Evolutionary conservation across 1,284 basidiomycete species (phyloP).

Genomic region (Cronartium ribicola): DNA sequence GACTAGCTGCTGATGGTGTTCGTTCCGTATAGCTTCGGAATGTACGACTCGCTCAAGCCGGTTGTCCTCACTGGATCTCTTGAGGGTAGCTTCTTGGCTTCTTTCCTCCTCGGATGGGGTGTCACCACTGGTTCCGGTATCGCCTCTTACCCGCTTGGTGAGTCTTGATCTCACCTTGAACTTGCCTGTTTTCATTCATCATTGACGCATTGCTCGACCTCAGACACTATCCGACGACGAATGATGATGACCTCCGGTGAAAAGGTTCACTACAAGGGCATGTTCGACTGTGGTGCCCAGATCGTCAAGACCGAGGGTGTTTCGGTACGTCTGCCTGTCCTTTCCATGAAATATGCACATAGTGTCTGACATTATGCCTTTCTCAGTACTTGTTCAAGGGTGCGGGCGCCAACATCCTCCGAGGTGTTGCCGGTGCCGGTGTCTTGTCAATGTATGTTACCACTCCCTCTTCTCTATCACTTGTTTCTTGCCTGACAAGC

Average conservation of each 20-base stretch:
- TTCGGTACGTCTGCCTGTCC: conserved; percentile 47
- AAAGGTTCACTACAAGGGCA: conserved; percentile 53
- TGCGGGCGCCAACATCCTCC: conserved; percentile 94
- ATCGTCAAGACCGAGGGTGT: conserved; percentile 81
- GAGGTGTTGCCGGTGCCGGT: conserved; percentile 97
- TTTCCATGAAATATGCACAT: conserved; percentile 51
- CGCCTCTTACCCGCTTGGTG: conserved; percentile 90
- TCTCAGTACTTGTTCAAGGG: conserved; percentile 48
- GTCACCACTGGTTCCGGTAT: conserved; percentile 93
- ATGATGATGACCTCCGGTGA: conserved; percentile 64
- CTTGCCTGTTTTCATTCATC: conserved; percentile 50
- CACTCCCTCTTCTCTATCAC: not conserved
- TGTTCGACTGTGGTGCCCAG: conserved; percentile 63
- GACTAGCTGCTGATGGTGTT: not conserved
- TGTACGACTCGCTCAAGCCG: conserved; percentile 60
- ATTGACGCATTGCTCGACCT: not conserved
- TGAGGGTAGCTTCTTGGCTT: conserved; percentile 83
- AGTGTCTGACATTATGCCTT: conserved; percentile 1
- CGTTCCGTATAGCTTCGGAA: conserved; percentile 36
- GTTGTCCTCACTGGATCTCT: conserved; percentile 83
- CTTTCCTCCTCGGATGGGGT: conserved; percentile 65
- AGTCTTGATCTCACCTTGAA: conserved; percentile 62
- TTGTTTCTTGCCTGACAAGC: not conserved
- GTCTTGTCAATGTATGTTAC: conserved; percentile 76
- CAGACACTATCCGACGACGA: conserved; percentile 41